Evolutionary conservation across 2,329 filamentous ascomycete genomes (phyloP), one percentile per base, ranked within the genome.

Genomic region (Gaeumannomyces tritici): DNA sequence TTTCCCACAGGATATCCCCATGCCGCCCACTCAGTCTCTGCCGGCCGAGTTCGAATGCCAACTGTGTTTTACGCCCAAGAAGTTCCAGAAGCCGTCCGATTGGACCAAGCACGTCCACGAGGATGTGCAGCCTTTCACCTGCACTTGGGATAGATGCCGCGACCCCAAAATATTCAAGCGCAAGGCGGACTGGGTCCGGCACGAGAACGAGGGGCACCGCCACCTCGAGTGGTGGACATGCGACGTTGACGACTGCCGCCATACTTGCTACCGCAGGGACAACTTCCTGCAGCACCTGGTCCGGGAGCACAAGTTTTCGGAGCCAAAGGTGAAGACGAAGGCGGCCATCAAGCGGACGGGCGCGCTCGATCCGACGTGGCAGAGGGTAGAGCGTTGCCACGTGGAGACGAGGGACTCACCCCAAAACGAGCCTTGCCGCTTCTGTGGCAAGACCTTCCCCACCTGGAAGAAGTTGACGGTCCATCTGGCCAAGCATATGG

Each of bases 101-200:
- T 97, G 93, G 93, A 96, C 92, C 1, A 96, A 97, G 73, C 93
- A 97, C 70, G 90, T 97, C 0, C 91, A 96, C 68, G 93, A 96
- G 74, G 93, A 97, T 71, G 86, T 96, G 1, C 90, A 95, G 71
- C 93, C 93, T 0, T 96, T 96, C 68, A 96, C 91, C 3, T 97
- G 93, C 74, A 96, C 92, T 0, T 96, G 93, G 77, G 86, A 89
- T 2, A 82, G 85, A 60, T 96, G 93, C 71, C 83, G 84, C 11
- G 91, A 96, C 59, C 87, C 90, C 24, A 96, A 96, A 74, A 92
- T 91, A 47, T 97, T 96, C 79, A 96, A 96, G 75, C 85, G 92
- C 59, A 97, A 96, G 75, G 93, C 93, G 18, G 93, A 97, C 72
- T 97, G 93, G 93, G 91, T 96, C 27, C 85, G 93, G 33, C 93